Percentiles rank a stretch among this genome's conserved stretches.
These are phyloP conservation scores for Colletotrichum abscissum DNA, from an alignment of 2,329 filamentous ascomycete genomes.

Conservation along the genomic window DNA sequence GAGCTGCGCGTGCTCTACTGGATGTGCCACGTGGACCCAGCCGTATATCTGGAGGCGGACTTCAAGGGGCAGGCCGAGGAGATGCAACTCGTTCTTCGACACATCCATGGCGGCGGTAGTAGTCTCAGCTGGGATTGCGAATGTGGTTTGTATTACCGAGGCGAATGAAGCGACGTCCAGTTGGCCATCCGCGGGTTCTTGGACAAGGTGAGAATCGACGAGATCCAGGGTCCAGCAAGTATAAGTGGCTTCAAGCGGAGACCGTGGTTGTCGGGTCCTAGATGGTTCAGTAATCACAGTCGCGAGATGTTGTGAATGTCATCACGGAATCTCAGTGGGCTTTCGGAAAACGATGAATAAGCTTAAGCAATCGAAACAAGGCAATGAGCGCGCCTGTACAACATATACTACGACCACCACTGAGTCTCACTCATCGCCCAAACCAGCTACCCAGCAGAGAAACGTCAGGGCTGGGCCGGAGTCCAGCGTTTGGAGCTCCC, in stretches of 20 bases:
- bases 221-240: neutral
- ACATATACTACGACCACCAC: neutral
- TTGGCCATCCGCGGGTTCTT: neutral
- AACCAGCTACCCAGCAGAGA: neutral
- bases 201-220: neutral
- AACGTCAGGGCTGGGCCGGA: neutral
- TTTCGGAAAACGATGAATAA: neutral
- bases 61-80: constrained; percentile 55
- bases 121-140: neutral
- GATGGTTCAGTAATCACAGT: neutral
- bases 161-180: neutral
- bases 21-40: constrained; percentile 52
- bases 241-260: neutral
- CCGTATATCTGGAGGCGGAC: constrained; percentile 59
- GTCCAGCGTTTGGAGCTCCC: neutral
- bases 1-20: constrained; percentile 51
- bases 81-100: constrained; percentile 23
- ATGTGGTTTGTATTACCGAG: neutral
- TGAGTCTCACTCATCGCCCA: neutral
- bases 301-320: neutral
- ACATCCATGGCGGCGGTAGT: neutral
- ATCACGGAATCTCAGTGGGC: neutral
- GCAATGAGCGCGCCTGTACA: neutral
- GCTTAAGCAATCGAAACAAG: too few relatives aligned
- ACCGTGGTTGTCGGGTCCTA: neutral